These are phyloP conservation scores for Chaetomium sp. DNA, from an alignment of 2,329 filamentous ascomycete genomes.

Conservation along the genomic window DNA sequence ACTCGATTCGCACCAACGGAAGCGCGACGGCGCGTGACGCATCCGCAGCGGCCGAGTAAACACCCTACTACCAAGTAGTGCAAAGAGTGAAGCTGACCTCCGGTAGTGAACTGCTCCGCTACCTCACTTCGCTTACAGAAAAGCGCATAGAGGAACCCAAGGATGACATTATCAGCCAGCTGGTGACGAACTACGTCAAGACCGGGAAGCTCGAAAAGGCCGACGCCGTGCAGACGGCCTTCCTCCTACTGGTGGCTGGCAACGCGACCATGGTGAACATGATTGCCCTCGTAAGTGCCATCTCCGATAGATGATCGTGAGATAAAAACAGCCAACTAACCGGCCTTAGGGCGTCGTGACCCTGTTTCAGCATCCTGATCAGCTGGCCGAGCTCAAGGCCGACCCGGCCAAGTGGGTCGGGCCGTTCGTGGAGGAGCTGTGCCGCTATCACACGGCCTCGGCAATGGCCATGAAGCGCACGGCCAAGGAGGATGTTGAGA, in stretches of 20 bases:
- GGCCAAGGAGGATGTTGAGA: conserved; percentile 49
- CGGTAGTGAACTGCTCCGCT: conserved; percentile 46
- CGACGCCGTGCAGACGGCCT: conserved; percentile 51
- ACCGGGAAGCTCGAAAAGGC: conserved; percentile 44
- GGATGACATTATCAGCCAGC: conserved; percentile 51
- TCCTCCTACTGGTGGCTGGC: conserved; percentile 53
- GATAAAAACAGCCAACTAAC: conserved; percentile 14
- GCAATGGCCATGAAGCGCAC: conserved; percentile 51
- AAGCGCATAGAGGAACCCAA: conserved; percentile 44
- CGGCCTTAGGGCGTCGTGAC: conserved; percentile 46
- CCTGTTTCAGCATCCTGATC: conserved; percentile 47
- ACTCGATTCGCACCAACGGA: conserved; percentile 50
- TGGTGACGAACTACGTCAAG: conserved; percentile 46
- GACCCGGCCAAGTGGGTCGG: conserved; percentile 40
- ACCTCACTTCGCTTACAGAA: conserved; percentile 49
- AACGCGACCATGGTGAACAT: conserved; percentile 57
- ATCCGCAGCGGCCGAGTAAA: conserved; percentile 47
- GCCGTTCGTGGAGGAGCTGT: conserved; percentile 52
- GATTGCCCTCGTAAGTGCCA: conserved; percentile 46
- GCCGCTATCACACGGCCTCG: conserved; percentile 51
- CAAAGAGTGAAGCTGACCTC: too few relatives aligned
- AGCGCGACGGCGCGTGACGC: conserved; percentile 51
- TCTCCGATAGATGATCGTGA: too few relatives aligned
- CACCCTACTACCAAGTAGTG: not conserved
- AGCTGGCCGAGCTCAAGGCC: conserved; percentile 46